Conservation (phyloP, 2,329 filamentous ascomycete genomes). For the Cladosporium halotolerans region DNA sequence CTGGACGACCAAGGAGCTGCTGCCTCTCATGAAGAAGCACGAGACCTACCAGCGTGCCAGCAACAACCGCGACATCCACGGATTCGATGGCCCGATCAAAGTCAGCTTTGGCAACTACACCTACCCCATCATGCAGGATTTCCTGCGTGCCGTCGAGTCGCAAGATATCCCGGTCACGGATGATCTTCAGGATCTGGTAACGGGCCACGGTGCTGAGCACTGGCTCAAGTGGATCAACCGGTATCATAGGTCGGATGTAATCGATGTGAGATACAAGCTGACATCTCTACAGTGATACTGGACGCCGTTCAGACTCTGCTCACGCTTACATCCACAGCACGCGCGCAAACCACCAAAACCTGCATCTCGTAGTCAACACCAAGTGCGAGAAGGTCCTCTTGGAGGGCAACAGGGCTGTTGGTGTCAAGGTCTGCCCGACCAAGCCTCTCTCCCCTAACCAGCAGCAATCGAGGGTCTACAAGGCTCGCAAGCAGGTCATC, state of each 20-base stretch:
- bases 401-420: conserved; percentile 3
- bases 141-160: conserved; percentile 52
- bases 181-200: conserved; percentile 15
- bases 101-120: conserved; percentile 18
- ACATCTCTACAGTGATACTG: conserved; percentile 29
- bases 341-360: conserved; percentile 45
- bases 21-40: conserved; percentile 20
- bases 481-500: conserved; percentile 62
- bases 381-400: conserved; percentile 46
- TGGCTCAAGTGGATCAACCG: conserved; percentile 50
- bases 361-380: conserved; percentile 47
- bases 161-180: conserved; percentile 67
- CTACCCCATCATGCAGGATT: conserved; percentile 23
- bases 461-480: conserved; percentile 52
- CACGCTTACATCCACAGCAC: conserved; percentile 46
- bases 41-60: conserved; percentile 34
- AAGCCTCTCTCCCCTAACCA: conserved; percentile 59
- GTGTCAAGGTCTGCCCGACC: conserved; percentile 48
- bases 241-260: conserved; percentile 12
- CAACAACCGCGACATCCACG: conserved; percentile 15
- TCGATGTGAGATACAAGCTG: neutral
- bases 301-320: conserved; percentile 52
- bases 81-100: conserved; percentile 17
- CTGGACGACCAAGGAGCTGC: conserved; percentile 17
- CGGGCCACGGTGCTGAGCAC: conserved; percentile 38